These are phyloP conservation scores for Sisymbrium altissimum DNA, from an alignment of 345 rosid species.

Conservation along the genomic window DNA sequence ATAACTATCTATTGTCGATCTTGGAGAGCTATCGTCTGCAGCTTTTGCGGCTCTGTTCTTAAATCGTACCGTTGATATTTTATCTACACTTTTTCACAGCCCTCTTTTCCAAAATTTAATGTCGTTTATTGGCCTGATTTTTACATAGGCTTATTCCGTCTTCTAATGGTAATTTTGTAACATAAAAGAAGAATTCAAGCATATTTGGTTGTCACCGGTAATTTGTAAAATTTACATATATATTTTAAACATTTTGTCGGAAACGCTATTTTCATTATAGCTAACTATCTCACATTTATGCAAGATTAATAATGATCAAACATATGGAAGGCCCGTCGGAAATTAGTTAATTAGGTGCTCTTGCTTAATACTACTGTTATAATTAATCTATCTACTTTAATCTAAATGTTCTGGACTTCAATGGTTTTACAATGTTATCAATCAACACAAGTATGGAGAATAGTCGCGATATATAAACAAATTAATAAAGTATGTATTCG, in stretches of 20 bases:
- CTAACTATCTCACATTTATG: background rate
- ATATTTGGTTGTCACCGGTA: background rate
- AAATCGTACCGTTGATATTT: slow-evolving; percentile 50
- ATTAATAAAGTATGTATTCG: background rate
- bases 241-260: background rate
- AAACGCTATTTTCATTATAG: background rate
- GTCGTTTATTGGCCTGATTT: background rate
- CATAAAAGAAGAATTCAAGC: background rate
- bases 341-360: background rate
- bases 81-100: background rate
- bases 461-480: background rate
- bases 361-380: background rate
- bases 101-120: background rate
- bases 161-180: background rate
- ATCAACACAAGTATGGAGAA: background rate
- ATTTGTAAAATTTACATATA: background rate
- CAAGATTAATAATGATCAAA: background rate
- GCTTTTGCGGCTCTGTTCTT: slow-evolving; percentile 64
- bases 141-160: background rate
- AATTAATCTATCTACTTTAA: background rate
- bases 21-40: slow-evolving; percentile 66
- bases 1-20: slow-evolving; percentile 56
- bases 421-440: background rate
- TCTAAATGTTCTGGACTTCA: background rate
- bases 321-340: background rate